These are phyloP conservation scores for Pseudocercospora vitis DNA, from an alignment of 2,329 filamentous ascomycete genomes.

Conservation along the genomic window DNA sequence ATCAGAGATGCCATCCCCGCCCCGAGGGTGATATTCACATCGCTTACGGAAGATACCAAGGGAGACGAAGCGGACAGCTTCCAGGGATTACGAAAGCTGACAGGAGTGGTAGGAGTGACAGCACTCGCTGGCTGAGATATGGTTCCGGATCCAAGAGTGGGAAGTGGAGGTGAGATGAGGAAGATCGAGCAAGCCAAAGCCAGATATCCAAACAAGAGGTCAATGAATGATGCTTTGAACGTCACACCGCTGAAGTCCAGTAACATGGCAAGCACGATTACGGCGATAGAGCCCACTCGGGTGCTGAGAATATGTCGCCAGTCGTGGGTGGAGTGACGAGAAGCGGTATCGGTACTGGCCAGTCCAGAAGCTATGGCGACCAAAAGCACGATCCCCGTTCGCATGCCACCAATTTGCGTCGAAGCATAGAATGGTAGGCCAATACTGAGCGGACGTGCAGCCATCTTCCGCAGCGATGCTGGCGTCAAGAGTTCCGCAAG, in stretches of 20 bases:
- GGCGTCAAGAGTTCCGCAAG: slow-evolving; percentile 18
- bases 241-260: slow-evolving; percentile 39
- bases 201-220: slow-evolving; percentile 49
- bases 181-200: slow-evolving; percentile 47
- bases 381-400: slow-evolving; percentile 54
- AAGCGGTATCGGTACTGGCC: slow-evolving; percentile 30
- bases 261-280: slow-evolving; percentile 38
- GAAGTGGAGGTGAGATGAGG: slow-evolving; percentile 52
- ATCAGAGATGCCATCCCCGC: slow-evolving; percentile 42
- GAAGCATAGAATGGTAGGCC: slow-evolving; percentile 57
- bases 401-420: slow-evolving; percentile 55
- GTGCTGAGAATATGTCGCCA: slow-evolving; percentile 40
- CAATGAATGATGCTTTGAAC: slow-evolving; percentile 27
- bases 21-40: slow-evolving; percentile 45
- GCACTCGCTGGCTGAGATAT: slow-evolving; percentile 8
- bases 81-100: slow-evolving; percentile 21
- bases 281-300: slow-evolving; percentile 40
- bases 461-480: slow-evolving; percentile 22
- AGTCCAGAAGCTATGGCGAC: slow-evolving; percentile 50
- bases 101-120: slow-evolving; percentile 22
- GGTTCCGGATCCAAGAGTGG: slow-evolving; percentile 24
- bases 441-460: slow-evolving; percentile 28
- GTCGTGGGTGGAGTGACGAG: slow-evolving; percentile 22
- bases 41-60: slow-evolving; percentile 42
- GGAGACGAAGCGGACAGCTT: slow-evolving; percentile 27